Conservation (phyloP, 73 alveolate genomes). For the Durusdinium trenchii region DNA sequence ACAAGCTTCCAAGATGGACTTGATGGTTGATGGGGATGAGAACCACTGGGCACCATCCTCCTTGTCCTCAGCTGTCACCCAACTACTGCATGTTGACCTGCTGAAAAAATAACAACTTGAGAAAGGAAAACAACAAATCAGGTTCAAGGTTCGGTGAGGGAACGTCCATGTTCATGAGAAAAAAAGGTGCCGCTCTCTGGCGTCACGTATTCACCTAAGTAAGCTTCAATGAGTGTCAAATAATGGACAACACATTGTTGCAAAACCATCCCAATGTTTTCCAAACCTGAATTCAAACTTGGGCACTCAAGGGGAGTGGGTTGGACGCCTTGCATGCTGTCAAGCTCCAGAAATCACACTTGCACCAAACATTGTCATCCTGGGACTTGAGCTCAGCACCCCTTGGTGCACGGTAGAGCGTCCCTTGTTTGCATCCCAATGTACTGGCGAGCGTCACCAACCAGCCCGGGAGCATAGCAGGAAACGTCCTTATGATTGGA, state of each 20-base stretch:
- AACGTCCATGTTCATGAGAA: not conserved
- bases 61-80: not conserved
- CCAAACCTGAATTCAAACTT: not conserved
- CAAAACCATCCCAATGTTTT: not conserved
- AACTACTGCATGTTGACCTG: not conserved
- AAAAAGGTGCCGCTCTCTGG: not conserved
- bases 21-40: not conserved
- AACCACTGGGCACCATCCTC: constrained; percentile 17
- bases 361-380: not conserved
- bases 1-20: not conserved
- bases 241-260: not conserved
- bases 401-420: not conserved
- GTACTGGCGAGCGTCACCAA: not conserved
- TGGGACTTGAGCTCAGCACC: not conserved
- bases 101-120: not conserved
- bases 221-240: not conserved
- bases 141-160: not conserved
- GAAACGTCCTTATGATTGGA: not conserved
- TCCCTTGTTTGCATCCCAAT: not conserved
- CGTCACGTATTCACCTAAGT: not conserved
- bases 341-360: not conserved
- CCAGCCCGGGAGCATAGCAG: not conserved
- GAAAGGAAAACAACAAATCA: not conserved
- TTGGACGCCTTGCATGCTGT: not conserved
- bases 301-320: not conserved